Conservation (phyloP, 257 asterid species). For the Solanum rostratum region DNA sequence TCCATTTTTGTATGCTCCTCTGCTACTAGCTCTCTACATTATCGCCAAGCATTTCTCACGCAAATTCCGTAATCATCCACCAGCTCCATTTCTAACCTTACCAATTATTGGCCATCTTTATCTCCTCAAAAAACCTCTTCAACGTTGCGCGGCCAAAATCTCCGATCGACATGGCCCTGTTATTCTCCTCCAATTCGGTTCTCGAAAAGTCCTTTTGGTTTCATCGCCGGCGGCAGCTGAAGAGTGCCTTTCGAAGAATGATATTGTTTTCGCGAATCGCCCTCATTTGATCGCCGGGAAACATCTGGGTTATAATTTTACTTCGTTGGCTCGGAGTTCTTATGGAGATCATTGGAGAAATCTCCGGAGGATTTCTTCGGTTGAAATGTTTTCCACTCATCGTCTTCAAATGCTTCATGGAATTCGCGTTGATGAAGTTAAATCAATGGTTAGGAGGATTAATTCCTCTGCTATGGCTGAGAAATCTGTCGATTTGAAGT, state of each 20-base stretch:
- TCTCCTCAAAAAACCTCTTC: constrained; percentile 16
- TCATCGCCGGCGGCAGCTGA: constrained; percentile 47
- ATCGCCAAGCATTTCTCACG: constrained; percentile 24
- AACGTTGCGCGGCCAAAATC: constrained; percentile 35
- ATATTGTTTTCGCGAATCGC: constrained; percentile 45
- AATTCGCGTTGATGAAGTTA: constrained; percentile 49
- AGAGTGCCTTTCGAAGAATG: constrained; percentile 47
- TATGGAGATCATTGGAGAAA: constrained; percentile 47
- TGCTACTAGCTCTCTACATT: constrained; percentile 24
- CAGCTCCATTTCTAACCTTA: constrained; percentile 22
- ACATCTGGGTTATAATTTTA: constrained; percentile 34
- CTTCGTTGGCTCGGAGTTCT: constrained; percentile 39
- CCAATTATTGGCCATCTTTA: neutral
- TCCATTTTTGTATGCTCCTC: constrained; percentile 11
- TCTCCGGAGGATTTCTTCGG: constrained; percentile 32
- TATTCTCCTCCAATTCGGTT: constrained; percentile 38
- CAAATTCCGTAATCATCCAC: constrained; percentile 39
- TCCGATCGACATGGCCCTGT: constrained; percentile 31
- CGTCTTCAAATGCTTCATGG: constrained; percentile 39
- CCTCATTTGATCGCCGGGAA: constrained; percentile 38
- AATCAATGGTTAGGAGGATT: constrained; percentile 21
- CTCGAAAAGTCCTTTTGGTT: constrained; percentile 35
- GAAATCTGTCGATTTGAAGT: constrained; percentile 31
- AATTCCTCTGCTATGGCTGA: neutral
- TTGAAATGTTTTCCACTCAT: constrained; percentile 45